Percentiles rank a stretch among this genome's conserved stretches.
phyloP scores from a whole-genome alignment of 2,329 filamentous ascomycete genomes.

The Hypomyces rosellus region DNA sequence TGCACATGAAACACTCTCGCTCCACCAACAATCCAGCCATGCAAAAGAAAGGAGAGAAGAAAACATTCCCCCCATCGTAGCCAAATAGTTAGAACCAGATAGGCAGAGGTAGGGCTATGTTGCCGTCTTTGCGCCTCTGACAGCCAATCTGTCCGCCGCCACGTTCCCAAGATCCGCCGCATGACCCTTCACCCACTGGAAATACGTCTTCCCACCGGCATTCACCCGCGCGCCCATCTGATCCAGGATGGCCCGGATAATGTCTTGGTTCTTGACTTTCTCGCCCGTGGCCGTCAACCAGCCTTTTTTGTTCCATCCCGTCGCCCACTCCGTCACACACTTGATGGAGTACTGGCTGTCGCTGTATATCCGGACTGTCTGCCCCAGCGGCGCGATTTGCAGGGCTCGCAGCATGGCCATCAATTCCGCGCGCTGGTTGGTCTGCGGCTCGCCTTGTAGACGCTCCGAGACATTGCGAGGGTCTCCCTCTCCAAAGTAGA shows the following conservation, averaged over 20 bases:
- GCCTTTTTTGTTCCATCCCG: constrained; percentile 64
- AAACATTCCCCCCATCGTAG: too few relatives aligned
- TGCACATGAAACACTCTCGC: too few relatives aligned
- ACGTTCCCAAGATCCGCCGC: constrained; percentile 65
- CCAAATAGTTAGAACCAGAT: too few relatives aligned
- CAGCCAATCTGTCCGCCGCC: constrained; percentile 73
- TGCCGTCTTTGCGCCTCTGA: constrained; percentile 35
- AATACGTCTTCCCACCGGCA: constrained; percentile 56
- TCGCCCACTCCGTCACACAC: constrained; percentile 79
- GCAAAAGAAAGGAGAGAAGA: too few relatives aligned
- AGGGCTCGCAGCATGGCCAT: constrained; percentile 81
- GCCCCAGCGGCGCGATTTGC: constrained; percentile 61
- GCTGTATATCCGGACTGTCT: constrained; percentile 71
- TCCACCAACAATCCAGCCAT: too few relatives aligned
- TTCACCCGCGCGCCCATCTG: constrained; percentile 64
- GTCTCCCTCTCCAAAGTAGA: constrained; percentile 55
- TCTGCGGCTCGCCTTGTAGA: constrained; percentile 68
- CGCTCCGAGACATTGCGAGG: constrained; percentile 65
- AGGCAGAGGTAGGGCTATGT: background rate
- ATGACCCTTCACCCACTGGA: constrained; percentile 91
- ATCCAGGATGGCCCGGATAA: constrained; percentile 66
- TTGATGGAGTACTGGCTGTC: constrained; percentile 90
- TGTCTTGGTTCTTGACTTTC: constrained; percentile 77
- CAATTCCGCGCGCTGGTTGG: constrained; percentile 94
- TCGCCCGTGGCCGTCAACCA: constrained; percentile 71